A percentile compares a stretch with the other conserved stretches of the same genome.
These are phyloP conservation scores for Talaromyces verruculosus DNA, from an alignment of 2,329 filamentous ascomycete genomes.

Conservation along the genomic window DNA sequence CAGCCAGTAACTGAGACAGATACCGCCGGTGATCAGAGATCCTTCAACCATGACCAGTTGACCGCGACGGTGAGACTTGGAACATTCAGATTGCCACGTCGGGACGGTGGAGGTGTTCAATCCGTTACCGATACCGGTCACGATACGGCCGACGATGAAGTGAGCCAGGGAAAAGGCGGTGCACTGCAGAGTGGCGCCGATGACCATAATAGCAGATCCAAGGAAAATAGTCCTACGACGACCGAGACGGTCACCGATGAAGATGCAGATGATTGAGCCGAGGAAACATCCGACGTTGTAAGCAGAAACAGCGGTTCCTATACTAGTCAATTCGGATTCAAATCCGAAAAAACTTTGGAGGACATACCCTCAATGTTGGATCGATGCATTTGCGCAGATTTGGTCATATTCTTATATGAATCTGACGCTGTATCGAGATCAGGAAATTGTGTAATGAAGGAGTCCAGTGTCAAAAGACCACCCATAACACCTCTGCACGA, in stretches of 20 bases:
- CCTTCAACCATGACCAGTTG: slow-evolving; percentile 57
- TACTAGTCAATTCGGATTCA: not conserved
- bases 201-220: slow-evolving; percentile 51
- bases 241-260: slow-evolving; percentile 53
- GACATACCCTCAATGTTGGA: slow-evolving; percentile 39
- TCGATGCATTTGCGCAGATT: slow-evolving; percentile 27
- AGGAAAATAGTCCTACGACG: slow-evolving; percentile 53
- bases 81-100: slow-evolving; percentile 54
- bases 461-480: slow-evolving; percentile 67
- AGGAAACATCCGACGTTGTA: slow-evolving; percentile 54
- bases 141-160: slow-evolving; percentile 53
- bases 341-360: too few relatives aligned
- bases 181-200: slow-evolving; percentile 52
- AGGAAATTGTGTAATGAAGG: slow-evolving; percentile 59
- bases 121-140: slow-evolving; percentile 55
- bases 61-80: slow-evolving; percentile 52
- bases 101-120: slow-evolving; percentile 55
- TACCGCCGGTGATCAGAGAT: slow-evolving; percentile 52
- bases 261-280: slow-evolving; percentile 53
- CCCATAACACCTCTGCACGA: slow-evolving; percentile 64
- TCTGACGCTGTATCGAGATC: slow-evolving; percentile 51
- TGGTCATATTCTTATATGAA: slow-evolving; percentile 25
- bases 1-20: slow-evolving; percentile 54
- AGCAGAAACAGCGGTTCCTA: slow-evolving; percentile 43
- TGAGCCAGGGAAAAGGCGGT: slow-evolving; percentile 50